Base-by-base conservation (phyloP, 2,329 filamentous ascomycete species). In the Phialophora verrucosa region DNA sequence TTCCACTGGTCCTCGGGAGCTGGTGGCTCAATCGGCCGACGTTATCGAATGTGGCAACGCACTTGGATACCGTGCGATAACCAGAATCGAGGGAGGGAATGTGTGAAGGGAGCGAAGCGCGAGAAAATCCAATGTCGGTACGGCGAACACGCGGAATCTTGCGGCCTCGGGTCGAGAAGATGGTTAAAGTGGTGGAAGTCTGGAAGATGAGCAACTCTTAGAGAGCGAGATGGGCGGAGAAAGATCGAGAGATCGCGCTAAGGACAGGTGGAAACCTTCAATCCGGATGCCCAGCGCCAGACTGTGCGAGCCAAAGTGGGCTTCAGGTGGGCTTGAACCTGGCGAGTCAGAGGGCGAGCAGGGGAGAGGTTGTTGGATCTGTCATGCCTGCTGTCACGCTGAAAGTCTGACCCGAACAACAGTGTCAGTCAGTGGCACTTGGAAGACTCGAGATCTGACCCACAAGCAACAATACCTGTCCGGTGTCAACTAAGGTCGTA, bases 161-260 rank as follows among this genome's bases (percentile, higher is more conserved):
- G 58, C 64, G 49, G 55, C 31, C 53, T 67, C 63, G 65, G 68
- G 65, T 63, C 57, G 65, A 67, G 65, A 69, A 53, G 65, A 64
- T 66, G 63, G 68, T 59, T 64, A 62, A 51, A 65, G 54, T 54
- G 55, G 59, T 65, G 65, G 64, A 69, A 66, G 67, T 65, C 57
- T 59, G 69, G 66, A 69, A 68, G 67, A 68, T 62, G 66, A 70
- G 69, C 69, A 68, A 71, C 60, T 71, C 67, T 69, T 68, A 70
- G 67, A 69, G 68, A 69, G 70, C 70, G 67, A 70, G 67, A 71
- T 72, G 70, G 65, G 69, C 61, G 68, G 69, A 72, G 71, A 72
- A 73, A 69, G 69, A 73, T 71, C 70, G 69, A 69, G 64, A 70
- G 69, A 71, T 71, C 71, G 72, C 71, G 65, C 67, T 71, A 67